Evolutionary conservation across 2,329 filamentous ascomycete genomes (phyloP).

Genomic region (Ceratocystis colombiana): DNA sequence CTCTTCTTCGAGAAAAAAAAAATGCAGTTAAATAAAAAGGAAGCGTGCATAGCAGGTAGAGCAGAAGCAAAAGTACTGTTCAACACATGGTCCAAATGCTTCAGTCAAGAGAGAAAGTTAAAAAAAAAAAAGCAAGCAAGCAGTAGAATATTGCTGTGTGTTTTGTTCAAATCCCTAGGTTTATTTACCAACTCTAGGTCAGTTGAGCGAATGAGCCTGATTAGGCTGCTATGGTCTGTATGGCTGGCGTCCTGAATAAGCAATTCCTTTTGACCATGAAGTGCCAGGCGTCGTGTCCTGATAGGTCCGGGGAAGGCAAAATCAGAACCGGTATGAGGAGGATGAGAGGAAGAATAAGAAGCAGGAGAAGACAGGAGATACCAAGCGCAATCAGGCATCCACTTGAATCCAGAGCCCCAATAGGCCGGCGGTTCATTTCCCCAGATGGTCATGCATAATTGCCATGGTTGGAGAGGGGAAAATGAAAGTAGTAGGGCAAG

Average conservation of each 20-base stretch:
- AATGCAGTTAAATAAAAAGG: too few species aligned
- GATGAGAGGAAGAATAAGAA: neutral
- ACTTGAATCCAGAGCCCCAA: neutral
- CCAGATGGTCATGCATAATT: neutral
- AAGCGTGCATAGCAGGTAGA: too few species aligned
- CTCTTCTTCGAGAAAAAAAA: too few species aligned
- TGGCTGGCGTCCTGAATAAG: neutral
- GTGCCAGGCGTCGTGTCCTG: neutral
- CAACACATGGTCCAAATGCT: too few species aligned
- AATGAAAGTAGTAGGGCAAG: neutral
- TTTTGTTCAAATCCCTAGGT: neutral
- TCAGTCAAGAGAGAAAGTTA: too few species aligned
- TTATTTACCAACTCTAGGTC: neutral
- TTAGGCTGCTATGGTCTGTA: neutral
- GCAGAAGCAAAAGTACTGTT: too few species aligned
- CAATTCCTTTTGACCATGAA: neutral
- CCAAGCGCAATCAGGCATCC: neutral
- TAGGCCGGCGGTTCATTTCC: neutral
- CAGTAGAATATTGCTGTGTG: neutral
- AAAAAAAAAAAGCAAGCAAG: neutral
- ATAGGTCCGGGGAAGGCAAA: neutral
- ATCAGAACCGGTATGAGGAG: neutral
- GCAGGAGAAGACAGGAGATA: neutral
- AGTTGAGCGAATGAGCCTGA: neutral
- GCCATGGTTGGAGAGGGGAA: neutral